A percentile compares a stretch with the other conserved stretches of the same genome.
phyloP scores from a whole-genome alignment of 2,329 filamentous ascomycete genomes.

The Annulohypoxylon truncatum region DNA sequence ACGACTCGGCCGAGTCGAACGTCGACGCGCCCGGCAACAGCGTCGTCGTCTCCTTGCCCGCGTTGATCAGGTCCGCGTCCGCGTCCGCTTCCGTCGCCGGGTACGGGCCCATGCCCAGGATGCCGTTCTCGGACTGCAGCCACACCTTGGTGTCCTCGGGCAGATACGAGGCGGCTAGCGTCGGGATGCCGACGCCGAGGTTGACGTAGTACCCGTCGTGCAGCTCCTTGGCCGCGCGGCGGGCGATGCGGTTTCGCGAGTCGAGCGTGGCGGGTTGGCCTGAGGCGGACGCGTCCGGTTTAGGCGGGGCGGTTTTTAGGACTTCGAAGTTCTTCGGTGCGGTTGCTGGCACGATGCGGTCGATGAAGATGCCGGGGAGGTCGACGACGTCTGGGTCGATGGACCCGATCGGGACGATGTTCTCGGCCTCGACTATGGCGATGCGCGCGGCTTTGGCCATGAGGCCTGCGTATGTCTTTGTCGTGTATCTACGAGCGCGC shows the following conservation, averaged over 20 bases:
- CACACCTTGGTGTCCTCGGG: conserved; percentile 77
- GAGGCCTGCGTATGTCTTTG: conserved; percentile 78
- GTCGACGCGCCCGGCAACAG: conserved; percentile 79
- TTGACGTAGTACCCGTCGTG: conserved; percentile 85
- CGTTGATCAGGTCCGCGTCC: conserved; percentile 85
- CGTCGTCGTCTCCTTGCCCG: conserved; percentile 88
- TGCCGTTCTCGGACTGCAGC: conserved; percentile 88
- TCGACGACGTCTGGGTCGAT: conserved; percentile 81
- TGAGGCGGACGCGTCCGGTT: conserved; percentile 52
- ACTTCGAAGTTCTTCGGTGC: conserved; percentile 78
- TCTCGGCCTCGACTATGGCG: conserved; percentile 86
- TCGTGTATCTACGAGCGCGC: conserved; percentile 66
- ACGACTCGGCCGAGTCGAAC: conserved; percentile 85
- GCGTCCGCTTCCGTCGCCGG: conserved; percentile 74
- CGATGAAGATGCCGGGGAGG: conserved; percentile 84
- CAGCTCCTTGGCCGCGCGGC: conserved; percentile 81
- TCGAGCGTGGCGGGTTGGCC: conserved; percentile 60
- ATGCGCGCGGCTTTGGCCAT: conserved; percentile 85
- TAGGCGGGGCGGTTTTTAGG: conserved; percentile 65
- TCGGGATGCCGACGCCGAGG: conserved; percentile 86
- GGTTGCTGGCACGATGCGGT: conserved; percentile 81
- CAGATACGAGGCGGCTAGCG: conserved; percentile 82
- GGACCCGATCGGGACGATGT: conserved; percentile 80
- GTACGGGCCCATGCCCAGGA: conserved; percentile 85
- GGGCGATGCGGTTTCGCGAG: conserved; percentile 78